Conservation (phyloP, 768 basidiomycete genomes). For the Crepidotus variabilis region DNA sequence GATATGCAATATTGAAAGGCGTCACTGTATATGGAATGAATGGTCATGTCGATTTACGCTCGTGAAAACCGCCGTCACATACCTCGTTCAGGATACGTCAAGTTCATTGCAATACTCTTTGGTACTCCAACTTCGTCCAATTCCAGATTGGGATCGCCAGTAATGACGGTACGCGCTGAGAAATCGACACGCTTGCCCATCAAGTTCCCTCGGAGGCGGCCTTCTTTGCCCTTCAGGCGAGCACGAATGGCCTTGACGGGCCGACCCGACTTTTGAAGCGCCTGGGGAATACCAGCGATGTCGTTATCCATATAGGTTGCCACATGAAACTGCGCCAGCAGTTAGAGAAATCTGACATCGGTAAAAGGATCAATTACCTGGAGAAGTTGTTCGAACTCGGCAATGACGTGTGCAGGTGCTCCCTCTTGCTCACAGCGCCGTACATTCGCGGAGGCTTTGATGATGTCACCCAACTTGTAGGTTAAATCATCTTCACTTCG, state of each 20-base stretch:
- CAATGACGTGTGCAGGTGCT: slow-evolving; percentile 92
- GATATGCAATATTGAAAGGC: slow-evolving; percentile 91
- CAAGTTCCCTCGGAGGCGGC: slow-evolving; percentile 93
- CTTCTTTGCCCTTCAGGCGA: slow-evolving; percentile 97
- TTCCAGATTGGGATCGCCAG: slow-evolving; percentile 96
- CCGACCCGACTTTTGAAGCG: slow-evolving; percentile 94
- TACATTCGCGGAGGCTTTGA: slow-evolving; percentile 92
- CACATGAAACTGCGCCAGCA: slow-evolving; percentile 77
- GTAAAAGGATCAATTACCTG: slow-evolving; percentile 55
- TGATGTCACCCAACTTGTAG: slow-evolving; percentile 95
- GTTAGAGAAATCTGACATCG: background rate
- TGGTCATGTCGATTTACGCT: slow-evolving; percentile 5
- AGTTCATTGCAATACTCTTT: slow-evolving; percentile 90
- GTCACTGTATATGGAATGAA: slow-evolving; percentile 56
- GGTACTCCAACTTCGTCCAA: slow-evolving; percentile 98
- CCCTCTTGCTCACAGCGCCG: slow-evolving; percentile 94
- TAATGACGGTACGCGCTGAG: slow-evolving; percentile 98
- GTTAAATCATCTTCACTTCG: slow-evolving; percentile 98
- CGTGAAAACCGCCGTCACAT: slow-evolving; percentile 1
- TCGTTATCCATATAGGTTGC: slow-evolving; percentile 99
- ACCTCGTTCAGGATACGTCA: slow-evolving; percentile 98
- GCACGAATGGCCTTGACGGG: slow-evolving; percentile 98
- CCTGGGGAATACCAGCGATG: slow-evolving; percentile 96
- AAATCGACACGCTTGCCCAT: slow-evolving; percentile 99
- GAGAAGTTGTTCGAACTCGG: slow-evolving; percentile 92